Evolutionary conservation across 768 basidiomycete species (phyloP), one percentile per base, ranked within the genome.

Genomic region (Leccinum longicurvipes): DNA sequence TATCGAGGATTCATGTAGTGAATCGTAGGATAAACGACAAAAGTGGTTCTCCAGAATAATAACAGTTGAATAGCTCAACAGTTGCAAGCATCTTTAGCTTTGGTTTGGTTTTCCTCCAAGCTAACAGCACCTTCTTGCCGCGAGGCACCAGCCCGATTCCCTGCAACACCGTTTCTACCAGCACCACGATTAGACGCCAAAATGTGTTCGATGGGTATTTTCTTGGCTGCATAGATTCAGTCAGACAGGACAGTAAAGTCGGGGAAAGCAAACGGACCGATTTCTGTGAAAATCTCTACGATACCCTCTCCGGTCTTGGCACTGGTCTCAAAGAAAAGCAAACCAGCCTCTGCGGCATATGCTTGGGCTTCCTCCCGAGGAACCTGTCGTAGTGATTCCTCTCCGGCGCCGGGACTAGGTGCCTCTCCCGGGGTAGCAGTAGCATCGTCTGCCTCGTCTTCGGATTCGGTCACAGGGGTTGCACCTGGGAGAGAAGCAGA

Each of bases 251-350:
- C 25, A 6, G 19, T 5, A 21, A 27, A 31, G 11, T 45, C 5
- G 17, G 49, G 17, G 47, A 19, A 54, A 55, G 41, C 4, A 21
- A 14, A 72, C 83, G 54, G 51, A 98, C 95, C 96, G 66, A 99
- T 98, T 74, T 98, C 95, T 11, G 95, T 98, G 72, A 99, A 99
- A 28, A 98, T 85, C 67, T 98, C 97, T 24, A 93, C 89, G 53
- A 98, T 84, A 36, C 93, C 94, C 66, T 95, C 90, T 17, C 95
- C 94, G 5, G 92, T 93, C 84, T 98, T 99, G 24, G 97, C 97
- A 66, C 89, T 91, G 34, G 95, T 97, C 79, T 99, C 97, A 63
- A 96, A 97, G 80, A 98, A 98, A 41, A 99, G 75, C 42, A 98
- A 72, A 1, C 91, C 90, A n/a, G 90, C 87, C 73, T 98, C 97